Base-by-base conservation (phyloP, 2,329 filamentous ascomycete genomes). In the Penicillium frequentans region DNA sequence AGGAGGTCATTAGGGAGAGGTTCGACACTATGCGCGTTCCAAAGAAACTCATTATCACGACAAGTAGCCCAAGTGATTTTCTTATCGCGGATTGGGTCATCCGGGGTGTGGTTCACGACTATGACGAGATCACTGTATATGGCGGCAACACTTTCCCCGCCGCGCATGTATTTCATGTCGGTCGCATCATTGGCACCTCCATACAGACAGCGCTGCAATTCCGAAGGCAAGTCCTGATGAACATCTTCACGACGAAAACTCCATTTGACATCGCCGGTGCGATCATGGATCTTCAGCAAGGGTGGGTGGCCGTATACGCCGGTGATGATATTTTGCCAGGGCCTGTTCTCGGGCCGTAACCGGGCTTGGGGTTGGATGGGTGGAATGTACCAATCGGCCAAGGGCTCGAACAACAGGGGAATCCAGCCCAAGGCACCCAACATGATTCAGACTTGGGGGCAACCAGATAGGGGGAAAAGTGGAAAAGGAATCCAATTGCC, bases 81-180 rank as follows among this genome's bases (percentile, higher is more conserved):
- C 26, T 68, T 68, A 51, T 67, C 65, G 13, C 54, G 64, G 13
- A 43, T 56, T 1, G 64, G 63, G 14, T 62, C 42, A 16, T 67
- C 58, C 16, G 65, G 65, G 1, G 60, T 64, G 31, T 67, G 63
- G 48, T 68, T 68, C 54, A 68, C 54, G 47, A 67, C 58, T 9
- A 68, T 13, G 33, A 55, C 51, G n/a, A 66, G 51, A 16, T 61
- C 52, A n/a, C 62, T 62, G 47, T 67, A 67, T 39, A 68, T 54
- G 23, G 63, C 64, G 6, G 58, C 65, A 6, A 68, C 51, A 8
- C 55, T 61, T n/a, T 51, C 60, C 1, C 65, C 65, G 8, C 59
- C 62, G 21, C 58, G 57, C 54, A 68, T 63, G 60, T 59, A 68
- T 42, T 67, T 68, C 33, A 68, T 56, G 9, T 68, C 65, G 7